These are phyloP conservation scores for Pyrenophora tritici-repentis DNA, from an alignment of 2,329 filamentous ascomycete species.

Conservation along the genomic window DNA sequence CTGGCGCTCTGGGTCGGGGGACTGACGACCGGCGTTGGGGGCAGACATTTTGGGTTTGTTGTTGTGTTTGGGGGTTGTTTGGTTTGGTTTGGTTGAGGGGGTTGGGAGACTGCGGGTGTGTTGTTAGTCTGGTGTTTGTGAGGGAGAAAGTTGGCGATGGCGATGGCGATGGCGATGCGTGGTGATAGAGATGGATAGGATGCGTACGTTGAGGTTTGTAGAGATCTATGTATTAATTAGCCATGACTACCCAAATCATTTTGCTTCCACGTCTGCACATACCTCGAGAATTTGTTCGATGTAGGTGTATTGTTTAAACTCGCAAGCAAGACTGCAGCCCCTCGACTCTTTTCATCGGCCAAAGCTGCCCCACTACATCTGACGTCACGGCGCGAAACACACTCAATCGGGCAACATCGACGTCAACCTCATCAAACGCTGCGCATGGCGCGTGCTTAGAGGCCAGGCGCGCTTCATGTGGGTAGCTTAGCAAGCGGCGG, in stretches of 20 bases:
- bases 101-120: background rate
- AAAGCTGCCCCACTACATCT: constrained; percentile 26
- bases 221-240: too few species aligned
- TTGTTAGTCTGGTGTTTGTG: background rate
- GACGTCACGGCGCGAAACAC: constrained; percentile 28
- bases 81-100: too few species aligned
- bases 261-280: background rate
- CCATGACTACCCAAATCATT: too few species aligned
- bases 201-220: too few species aligned
- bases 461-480: background rate
- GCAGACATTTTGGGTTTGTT: constrained; percentile 61
- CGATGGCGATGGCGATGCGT: too few species aligned
- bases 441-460: constrained; percentile 4
- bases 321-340: constrained; percentile 4
- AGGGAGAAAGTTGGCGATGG: background rate
- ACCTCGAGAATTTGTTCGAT: background rate
- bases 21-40: constrained; percentile 71
- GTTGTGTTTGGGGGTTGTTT: background rate
- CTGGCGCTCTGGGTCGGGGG: constrained; percentile 73
- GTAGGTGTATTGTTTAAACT: constrained; percentile 3
- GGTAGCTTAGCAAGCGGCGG: constrained; percentile 11
- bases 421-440: constrained; percentile 29
- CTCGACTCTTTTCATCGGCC: constrained; percentile 13
- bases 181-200: background rate
- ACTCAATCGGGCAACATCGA: constrained; percentile 29